These are phyloP conservation scores for Cyclanthera cordifolia DNA, from an alignment of 306 rosid species.

Conservation along the genomic window DNA sequence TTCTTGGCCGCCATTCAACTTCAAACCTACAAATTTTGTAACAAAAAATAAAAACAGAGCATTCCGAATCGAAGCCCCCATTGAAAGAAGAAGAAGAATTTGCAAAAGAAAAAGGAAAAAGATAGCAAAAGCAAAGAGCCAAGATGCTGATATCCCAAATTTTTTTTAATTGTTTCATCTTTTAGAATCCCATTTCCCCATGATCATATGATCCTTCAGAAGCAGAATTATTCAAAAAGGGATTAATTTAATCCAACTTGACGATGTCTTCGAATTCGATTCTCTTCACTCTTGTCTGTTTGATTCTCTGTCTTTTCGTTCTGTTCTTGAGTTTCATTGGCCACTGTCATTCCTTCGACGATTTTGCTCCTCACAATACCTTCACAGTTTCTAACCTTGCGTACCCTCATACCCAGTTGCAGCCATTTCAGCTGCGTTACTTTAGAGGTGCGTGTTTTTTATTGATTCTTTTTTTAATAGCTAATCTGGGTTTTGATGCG, in stretches of 20 bases:
- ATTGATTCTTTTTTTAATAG: background rate
- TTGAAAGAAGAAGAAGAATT: background rate
- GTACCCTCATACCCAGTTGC: slow-evolving; percentile 50
- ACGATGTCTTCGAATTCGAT: slow-evolving; percentile 46
- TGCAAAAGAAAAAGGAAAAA: background rate
- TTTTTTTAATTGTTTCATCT: background rate
- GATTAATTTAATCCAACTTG: background rate
- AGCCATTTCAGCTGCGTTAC: slow-evolving; percentile 52
- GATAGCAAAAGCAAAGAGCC: background rate
- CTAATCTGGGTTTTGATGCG: slow-evolving; percentile 12
- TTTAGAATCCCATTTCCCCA: slow-evolving; percentile 24
- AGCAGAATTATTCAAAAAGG: background rate
- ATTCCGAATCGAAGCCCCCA: background rate
- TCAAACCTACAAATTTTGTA: too few species aligned
- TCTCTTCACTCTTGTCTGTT: slow-evolving; percentile 22
- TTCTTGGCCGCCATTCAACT: too few species aligned
- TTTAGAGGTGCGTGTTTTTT: slow-evolving; percentile 52
- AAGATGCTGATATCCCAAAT: background rate
- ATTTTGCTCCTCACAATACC: slow-evolving; percentile 24
- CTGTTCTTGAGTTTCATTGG: slow-evolving; percentile 28
- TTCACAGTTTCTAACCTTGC: slow-evolving; percentile 65
- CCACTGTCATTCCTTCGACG: slow-evolving; percentile 25
- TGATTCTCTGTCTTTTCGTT: slow-evolving; percentile 32
- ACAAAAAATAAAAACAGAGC: too few species aligned
- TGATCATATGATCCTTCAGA: background rate